Base-by-base conservation (phyloP, 176 grass and related monocot species). In the Cenchrus fungigraminus region DNA sequence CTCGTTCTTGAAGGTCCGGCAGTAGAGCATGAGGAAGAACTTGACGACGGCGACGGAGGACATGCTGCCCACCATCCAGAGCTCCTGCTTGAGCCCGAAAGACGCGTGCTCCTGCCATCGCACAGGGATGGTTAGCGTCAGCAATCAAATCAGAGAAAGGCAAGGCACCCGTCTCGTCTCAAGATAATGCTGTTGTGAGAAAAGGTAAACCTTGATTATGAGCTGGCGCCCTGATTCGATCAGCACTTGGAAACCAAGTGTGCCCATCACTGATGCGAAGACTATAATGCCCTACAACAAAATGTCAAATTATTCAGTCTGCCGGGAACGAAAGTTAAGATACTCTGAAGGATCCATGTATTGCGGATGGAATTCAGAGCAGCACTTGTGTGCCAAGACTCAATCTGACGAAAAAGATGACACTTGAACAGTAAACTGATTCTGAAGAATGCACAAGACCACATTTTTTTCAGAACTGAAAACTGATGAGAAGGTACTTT, bases 41-140 rank as follows among this genome's bases (percentile, higher is more conserved):
- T 99, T 99, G 5, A 96, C 88, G 2, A 96, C 73, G 0, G 93
- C 86, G 10, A 92, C 93, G 0, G 97, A 99, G 9, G 88, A 80
- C 97, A 99, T 94, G 88, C 93, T 99, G 58, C 84, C 71, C 0
- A 99, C 75, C 97, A 99, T 99, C 97, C 97, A 99, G 0, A 92
- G 0, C 86, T 92, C 97, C 47, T 92, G 92, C 19, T 20, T 68
- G 16, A 11, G 78, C 60, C 86, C 17, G 65, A 99, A 99, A 5
- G 37, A 20, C 6, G 58, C 82, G 76, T 99, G 97, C 3, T 88
- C 73, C 93, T 99, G 81, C 16, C 37, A 66, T 79, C 4, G 10
- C 22, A 79, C n/a, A 17, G 4, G 31, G n/a, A 12, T 52, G n/a
- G 9, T 52, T 4, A 61, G 29, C 42, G 76, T 29, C 34, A 74